Evolutionary conservation across 2,329 filamentous ascomycete genomes (phyloP).

Genomic region (Tolypocladium sp.): DNA sequence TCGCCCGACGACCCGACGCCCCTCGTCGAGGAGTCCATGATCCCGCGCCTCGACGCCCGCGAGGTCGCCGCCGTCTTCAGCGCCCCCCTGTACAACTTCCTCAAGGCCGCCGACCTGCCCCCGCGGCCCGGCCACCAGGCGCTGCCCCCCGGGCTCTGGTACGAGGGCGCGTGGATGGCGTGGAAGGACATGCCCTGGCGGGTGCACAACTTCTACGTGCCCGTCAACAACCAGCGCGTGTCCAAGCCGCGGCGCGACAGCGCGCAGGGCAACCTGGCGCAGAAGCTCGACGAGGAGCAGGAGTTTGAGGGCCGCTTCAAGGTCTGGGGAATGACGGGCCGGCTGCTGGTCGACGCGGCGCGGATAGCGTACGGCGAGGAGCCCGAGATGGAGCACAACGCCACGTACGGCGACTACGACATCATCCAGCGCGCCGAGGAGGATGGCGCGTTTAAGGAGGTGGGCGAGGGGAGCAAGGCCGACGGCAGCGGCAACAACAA

Average conservation of each 20-base stretch:
- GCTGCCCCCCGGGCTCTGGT: conserved; percentile 60
- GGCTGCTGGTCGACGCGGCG: conserved; percentile 82
- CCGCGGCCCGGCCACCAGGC: conserved; percentile 20
- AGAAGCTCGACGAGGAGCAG: conserved; percentile 36
- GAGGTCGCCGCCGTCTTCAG: conserved; percentile 94
- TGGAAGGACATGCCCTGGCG: conserved; percentile 75
- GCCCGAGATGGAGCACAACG: conserved; percentile 71
- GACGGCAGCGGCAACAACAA: conserved; percentile 16
- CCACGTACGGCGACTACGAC: conserved; percentile 41
- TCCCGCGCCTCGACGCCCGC: conserved; percentile 73
- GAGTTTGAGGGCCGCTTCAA: conserved; percentile 54
- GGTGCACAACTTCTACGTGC: conserved; percentile 89
- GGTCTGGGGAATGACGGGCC: conserved; percentile 92
- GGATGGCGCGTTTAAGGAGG: conserved; percentile 38
- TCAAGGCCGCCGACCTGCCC: conserved; percentile 51
- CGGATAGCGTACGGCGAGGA: conserved; percentile 72
- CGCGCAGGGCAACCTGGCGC: conserved; percentile 33
- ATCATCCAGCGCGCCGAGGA: conserved; percentile 37
- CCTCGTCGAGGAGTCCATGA: conserved; percentile 59
- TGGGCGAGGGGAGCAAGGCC: conserved; percentile 15
- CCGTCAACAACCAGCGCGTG: conserved; percentile 61
- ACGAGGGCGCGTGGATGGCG: conserved; percentile 71
- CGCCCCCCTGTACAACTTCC: conserved; percentile 77
- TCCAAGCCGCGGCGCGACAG: conserved; percentile 42
- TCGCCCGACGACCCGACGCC: conserved; percentile 17